Conservation (phyloP, 2,329 filamentous ascomycete species). For the Colletotrichum liaoningense region DNA sequence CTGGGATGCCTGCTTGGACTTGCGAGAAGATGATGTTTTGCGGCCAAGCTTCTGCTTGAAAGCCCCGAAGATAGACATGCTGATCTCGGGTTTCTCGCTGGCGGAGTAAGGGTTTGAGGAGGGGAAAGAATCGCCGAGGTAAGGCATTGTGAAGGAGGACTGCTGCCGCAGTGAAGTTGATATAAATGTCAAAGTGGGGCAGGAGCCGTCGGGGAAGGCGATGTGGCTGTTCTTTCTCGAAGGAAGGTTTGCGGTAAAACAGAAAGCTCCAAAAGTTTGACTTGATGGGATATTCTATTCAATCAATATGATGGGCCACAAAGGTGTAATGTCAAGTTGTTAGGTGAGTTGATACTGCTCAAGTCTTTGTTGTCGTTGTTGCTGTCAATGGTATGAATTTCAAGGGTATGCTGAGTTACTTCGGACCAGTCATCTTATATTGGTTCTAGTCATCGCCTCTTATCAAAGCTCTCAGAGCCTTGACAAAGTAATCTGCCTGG, state of each 20-base stretch:
- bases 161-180: not conserved
- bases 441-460: not conserved
- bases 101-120: not conserved
- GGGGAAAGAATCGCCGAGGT: constrained; percentile 5
- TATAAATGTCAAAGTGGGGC: constrained; percentile 10
- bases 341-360: not conserved
- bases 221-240: not conserved
- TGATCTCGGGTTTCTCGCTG: constrained; percentile 1
- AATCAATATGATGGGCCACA: not conserved
- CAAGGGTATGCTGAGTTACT: not conserved
- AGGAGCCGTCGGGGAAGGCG: not conserved
- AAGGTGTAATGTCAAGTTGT: not conserved
- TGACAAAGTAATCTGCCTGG: not conserved
- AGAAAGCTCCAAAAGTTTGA: not conserved
- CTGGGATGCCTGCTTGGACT: constrained; percentile 1
- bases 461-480: not conserved
- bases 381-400: not conserved
- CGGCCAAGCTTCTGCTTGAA: constrained; percentile 49
- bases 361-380: not conserved
- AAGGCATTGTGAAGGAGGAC: constrained; percentile 20
- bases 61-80: constrained; percentile 44
- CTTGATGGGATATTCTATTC: not conserved
- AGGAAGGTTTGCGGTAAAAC: constrained; percentile 9
- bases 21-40: constrained; percentile 36
- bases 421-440: not conserved